These are phyloP conservation scores for Mycogone perniciosa DNA, from an alignment of 2,329 filamentous ascomycete species.

Conservation along the genomic window DNA sequence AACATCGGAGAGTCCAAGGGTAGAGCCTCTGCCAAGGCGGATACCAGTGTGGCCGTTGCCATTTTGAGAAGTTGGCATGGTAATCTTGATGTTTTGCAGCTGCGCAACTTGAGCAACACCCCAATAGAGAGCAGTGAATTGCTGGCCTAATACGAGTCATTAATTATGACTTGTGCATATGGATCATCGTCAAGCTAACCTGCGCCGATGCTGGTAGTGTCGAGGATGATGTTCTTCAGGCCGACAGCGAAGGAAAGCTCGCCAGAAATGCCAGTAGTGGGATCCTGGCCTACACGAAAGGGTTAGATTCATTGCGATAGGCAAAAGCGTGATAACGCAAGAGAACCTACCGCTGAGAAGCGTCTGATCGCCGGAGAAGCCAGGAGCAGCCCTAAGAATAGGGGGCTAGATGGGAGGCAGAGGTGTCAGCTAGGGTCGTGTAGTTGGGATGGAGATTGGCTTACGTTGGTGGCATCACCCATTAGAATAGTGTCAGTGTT, in stretches of 20 bases:
- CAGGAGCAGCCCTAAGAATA: slow-evolving; percentile 33
- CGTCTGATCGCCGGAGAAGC: slow-evolving; percentile 26
- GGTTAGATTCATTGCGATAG: neutral
- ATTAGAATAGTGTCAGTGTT: slow-evolving; percentile 40
- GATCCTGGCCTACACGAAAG: slow-evolving; percentile 25
- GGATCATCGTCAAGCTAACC: slow-evolving; percentile 11
- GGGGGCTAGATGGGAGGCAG: slow-evolving; percentile 26
- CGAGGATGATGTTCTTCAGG: slow-evolving; percentile 38
- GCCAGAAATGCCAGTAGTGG: slow-evolving; percentile 25
- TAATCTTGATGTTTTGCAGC: slow-evolving; percentile 38
- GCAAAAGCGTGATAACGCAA: neutral
- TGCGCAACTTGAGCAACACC: slow-evolving; percentile 38
- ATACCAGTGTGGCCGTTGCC: slow-evolving; percentile 37
- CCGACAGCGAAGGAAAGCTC: slow-evolving; percentile 38
- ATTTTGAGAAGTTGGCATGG: slow-evolving; percentile 30
- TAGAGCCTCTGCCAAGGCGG: slow-evolving; percentile 34
- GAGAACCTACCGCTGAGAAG: slow-evolving; percentile 26
- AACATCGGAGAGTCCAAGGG: slow-evolving; percentile 35
- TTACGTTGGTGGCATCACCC: slow-evolving; percentile 36
- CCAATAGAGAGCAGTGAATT: slow-evolving; percentile 37
- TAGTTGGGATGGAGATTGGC: neutral
- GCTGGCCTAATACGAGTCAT: slow-evolving; percentile 14
- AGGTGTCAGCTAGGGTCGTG: neutral
- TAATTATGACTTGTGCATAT: neutral
- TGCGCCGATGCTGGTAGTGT: slow-evolving; percentile 33